phyloP scores from a whole-genome alignment of 345 rosid genomes.

The Lepidium sativum region DNA sequence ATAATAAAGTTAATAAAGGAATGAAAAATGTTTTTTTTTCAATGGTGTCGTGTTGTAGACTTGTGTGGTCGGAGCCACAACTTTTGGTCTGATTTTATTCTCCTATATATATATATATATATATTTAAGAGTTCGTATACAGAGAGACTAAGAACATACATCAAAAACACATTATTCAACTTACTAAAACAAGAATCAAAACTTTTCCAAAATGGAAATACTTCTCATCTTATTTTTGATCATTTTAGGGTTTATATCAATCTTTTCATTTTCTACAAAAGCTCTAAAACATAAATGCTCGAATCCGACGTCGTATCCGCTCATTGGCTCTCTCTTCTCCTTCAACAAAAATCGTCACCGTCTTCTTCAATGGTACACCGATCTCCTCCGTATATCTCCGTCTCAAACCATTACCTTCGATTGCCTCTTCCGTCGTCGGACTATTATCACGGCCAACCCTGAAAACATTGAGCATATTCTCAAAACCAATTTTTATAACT shows the following conservation, averaged over 20 bases:
- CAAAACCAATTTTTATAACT: constrained; percentile 53
- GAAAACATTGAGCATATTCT: constrained; percentile 63
- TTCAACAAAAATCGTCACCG: constrained; percentile 55
- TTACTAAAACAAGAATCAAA: not conserved
- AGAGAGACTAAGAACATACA: not conserved
- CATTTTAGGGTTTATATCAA: not conserved
- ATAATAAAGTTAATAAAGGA: not conserved
- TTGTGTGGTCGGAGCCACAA: constrained; percentile 19
- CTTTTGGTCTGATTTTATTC: not conserved
- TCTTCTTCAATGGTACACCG: constrained; percentile 70
- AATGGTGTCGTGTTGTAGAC: not conserved
- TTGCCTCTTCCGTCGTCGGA: constrained; percentile 49
- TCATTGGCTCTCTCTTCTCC: constrained; percentile 60
- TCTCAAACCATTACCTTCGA: constrained; percentile 43
- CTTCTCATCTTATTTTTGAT: constrained; percentile 1
- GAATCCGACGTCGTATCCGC: constrained; percentile 44
- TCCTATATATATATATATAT: too few relatives aligned
- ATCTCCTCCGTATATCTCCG: constrained; percentile 48
- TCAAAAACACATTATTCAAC: not conserved
- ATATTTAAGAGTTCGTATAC: not conserved
- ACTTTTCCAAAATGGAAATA: constrained; percentile 5
- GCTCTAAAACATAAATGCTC: not conserved
- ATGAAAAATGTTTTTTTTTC: not conserved
- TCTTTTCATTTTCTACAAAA: not conserved
- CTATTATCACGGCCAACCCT: constrained; percentile 61